Evolutionary conservation across 192 early-diverging fungal species (phyloP).

Genomic region (Backusella mclennaniae): DNA sequence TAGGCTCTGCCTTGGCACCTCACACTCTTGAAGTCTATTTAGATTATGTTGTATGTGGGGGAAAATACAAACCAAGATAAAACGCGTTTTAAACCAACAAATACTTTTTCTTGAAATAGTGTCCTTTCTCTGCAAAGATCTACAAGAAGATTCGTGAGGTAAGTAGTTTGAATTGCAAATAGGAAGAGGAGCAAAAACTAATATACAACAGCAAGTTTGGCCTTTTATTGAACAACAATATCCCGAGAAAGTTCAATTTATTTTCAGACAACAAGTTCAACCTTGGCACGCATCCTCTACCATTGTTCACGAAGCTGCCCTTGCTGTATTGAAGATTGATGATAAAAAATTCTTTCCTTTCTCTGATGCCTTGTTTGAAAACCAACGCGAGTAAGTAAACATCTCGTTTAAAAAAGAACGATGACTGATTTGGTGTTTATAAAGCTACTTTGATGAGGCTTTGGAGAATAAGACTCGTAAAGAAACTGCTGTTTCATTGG

Average conservation of each 20-base stretch:
- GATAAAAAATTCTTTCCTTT: slow-evolving; percentile 51
- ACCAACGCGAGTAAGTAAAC: slow-evolving; percentile 51
- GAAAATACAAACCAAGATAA: neutral
- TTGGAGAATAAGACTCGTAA: slow-evolving; percentile 54
- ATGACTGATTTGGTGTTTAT: neutral
- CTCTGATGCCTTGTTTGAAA: slow-evolving; percentile 55
- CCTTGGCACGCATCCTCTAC: slow-evolving; percentile 81
- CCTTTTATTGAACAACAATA: slow-evolving; percentile 46
- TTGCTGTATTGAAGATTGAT: slow-evolving; percentile 66
- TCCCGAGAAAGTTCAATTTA: slow-evolving; percentile 52
- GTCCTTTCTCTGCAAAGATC: slow-evolving; percentile 67
- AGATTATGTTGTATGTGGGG: slow-evolving; percentile 47
- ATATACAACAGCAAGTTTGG: slow-evolving; percentile 44
- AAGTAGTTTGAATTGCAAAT: neutral
- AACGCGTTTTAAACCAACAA: neutral
- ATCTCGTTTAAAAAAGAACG: neutral
- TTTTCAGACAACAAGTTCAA: slow-evolving; percentile 83
- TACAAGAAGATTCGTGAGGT: slow-evolving; percentile 47
- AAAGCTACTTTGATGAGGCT: slow-evolving; percentile 62
- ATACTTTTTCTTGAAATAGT: slow-evolving; percentile 24
- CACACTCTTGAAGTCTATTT: slow-evolving; percentile 52
- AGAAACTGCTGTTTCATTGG: slow-evolving; percentile 52
- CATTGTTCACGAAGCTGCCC: slow-evolving; percentile 70
- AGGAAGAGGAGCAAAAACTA: neutral
- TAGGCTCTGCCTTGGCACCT: slow-evolving; percentile 39